phyloP scores from a whole-genome alignment of 305 asterid genomes.

The Rubia peregrina region DNA sequence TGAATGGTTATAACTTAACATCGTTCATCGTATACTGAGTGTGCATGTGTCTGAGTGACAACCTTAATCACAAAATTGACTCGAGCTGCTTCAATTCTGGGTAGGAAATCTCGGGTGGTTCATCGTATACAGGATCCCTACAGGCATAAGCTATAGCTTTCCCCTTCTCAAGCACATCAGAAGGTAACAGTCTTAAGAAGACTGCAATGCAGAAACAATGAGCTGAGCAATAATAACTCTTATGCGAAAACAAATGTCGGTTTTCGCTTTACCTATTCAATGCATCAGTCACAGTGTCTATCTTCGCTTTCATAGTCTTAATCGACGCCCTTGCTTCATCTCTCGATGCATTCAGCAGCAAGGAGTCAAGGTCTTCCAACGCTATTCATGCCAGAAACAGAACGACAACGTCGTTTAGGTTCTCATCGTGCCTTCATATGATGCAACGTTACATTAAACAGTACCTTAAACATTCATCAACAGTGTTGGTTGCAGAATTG shows the following conservation, averaged over 20 bases:
- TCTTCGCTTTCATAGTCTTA: constrained; percentile 55
- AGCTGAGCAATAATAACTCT: not conserved
- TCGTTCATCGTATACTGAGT: too few relatives aligned
- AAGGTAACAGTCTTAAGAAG: constrained; percentile 71
- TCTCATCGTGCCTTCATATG: not conserved
- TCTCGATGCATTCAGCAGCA: constrained; percentile 78
- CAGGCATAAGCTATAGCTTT: constrained; percentile 82
- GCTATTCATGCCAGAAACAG: constrained; percentile 42
- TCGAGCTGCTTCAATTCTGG: constrained; percentile 67
- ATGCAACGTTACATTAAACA: not conserved
- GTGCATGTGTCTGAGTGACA: not conserved
- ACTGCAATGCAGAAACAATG: constrained; percentile 26
- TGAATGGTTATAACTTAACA: too few relatives aligned
- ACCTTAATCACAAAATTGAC: constrained; percentile 41
- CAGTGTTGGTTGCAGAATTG: constrained; percentile 54
- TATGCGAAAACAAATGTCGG: not conserved
- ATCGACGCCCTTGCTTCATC: constrained; percentile 48
- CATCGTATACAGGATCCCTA: constrained; percentile 32
- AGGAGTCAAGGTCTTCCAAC: constrained; percentile 89
- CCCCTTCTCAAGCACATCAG: constrained; percentile 74
- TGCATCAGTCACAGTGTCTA: constrained; percentile 48
- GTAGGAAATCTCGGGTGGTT: constrained; percentile 32
- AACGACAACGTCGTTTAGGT: not conserved
- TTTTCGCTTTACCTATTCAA: constrained; percentile 48
- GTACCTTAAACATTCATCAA: constrained; percentile 88